phyloP scores from a whole-genome alignment of 2,329 filamentous ascomycete species.

The Botrytis paeoniae region DNA sequence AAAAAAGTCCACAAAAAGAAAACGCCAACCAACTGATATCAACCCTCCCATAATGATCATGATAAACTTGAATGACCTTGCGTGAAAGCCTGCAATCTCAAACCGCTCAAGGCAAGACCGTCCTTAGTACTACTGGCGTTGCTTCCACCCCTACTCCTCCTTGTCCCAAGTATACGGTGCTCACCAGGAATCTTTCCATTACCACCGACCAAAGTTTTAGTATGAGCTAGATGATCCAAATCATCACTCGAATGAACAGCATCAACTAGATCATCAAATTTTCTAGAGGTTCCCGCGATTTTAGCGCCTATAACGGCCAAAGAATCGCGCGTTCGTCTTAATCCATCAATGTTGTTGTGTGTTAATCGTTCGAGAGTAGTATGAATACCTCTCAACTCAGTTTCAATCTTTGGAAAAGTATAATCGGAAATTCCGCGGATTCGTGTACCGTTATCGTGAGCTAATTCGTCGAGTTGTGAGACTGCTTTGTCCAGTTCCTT shows the following conservation, averaged over 20 bases:
- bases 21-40: neutral
- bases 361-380: conserved; percentile 15
- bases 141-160: conserved; percentile 23
- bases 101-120: conserved; percentile 6
- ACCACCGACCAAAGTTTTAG: conserved; percentile 13
- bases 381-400: conserved; percentile 20
- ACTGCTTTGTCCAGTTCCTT: conserved; percentile 19
- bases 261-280: conserved; percentile 30
- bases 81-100: conserved; percentile 12
- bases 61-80: conserved; percentile 11
- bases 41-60: neutral
- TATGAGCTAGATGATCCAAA: conserved; percentile 11
- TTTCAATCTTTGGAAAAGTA: conserved; percentile 27
- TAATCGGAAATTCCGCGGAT: conserved; percentile 26
- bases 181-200: conserved; percentile 19
- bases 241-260: conserved; percentile 20
- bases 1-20: neutral
- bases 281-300: conserved; percentile 27
- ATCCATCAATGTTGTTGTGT: conserved; percentile 12
- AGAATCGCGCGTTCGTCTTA: conserved; percentile 22
- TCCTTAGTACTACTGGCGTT: conserved; percentile 25
- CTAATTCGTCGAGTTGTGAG: conserved; percentile 25
- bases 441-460: conserved; percentile 27
- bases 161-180: conserved; percentile 18
- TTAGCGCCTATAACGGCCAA: conserved; percentile 27